Evolutionary conservation across 495 filamentous ascomycete genomes (phyloP), one percentile per base, ranked within the genome.

Genomic region (Ramalina intermedia): DNA sequence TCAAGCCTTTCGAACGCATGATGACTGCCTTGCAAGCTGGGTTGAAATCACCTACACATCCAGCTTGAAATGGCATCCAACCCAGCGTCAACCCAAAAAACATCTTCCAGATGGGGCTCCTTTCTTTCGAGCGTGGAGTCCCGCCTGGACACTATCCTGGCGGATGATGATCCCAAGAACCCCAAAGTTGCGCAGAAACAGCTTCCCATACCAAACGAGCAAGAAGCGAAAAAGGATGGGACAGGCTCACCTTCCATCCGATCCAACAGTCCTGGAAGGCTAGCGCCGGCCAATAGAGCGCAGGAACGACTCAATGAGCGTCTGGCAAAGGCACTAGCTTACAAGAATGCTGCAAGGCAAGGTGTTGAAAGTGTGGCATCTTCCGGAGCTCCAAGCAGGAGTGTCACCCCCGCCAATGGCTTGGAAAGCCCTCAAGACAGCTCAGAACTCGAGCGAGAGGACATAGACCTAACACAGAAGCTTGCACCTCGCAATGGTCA

Each of bases 111-210:
- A 78, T 86, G 82, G 82, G 85, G 88, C 20, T 84, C 81, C 26
- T 85, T 98, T 58, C 71, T 99, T 42, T 87, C 88, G 24, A 87
- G 87, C 37, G 83, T 99, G 41, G 91, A 99, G 66, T 93, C 89
- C 50, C 79, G 85, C 42, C 71, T 99, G 37, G 91, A 99, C 62
- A 85, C 76, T 42, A 95, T 99, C 47, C 72, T 99, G 50, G 80
- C 88, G 50, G 89, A 94, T 37, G 76, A 80, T 29, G 79, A 84
- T 16, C 75, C 43, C 8, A 50, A 42, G 16, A 26, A 36, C 16
- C 38, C 41, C 13, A 51, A 27, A 35, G 16, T 33, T 0, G 21
- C 43, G 2, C 33, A 47, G n/a, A 53, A 37, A 23, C 24, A n/a
- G 40, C 47, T 69, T 44, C 57, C 44, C 40, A 62, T 41, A 50